Base-by-base conservation (phyloP, 1,284 basidiomycete genomes). In the Malassezia japonica region DNA sequence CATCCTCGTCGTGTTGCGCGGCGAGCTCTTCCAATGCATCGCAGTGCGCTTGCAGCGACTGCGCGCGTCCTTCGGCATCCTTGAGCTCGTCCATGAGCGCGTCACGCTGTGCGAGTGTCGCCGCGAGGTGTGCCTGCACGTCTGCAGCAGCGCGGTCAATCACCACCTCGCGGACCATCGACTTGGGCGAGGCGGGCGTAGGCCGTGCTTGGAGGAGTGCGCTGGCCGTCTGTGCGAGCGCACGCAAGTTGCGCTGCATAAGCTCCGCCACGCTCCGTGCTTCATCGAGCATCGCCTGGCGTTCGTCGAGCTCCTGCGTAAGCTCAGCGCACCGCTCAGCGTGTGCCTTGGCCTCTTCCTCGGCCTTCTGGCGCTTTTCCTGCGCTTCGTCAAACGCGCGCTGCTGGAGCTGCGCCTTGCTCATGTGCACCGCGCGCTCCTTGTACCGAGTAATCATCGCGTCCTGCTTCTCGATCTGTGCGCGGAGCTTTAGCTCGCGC, bases 381-480 rank as follows among this genome's bases (percentile, higher is more conserved):
- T 29, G 40, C 23, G 16, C 13, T 21, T 42, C 40, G 23, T 28
- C 40, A 12, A 29, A 40, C 5, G n/a, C 38, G 38, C 28, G 38
- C 3, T 15, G 15, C 4, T 20, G 6, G 16, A 31, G 10, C 15
- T 28, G 20, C 10, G 4, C 10, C 23, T 42, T 28, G 28, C 27
- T 42, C 25, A 42, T 29, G 10, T 44, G 34, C 13, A 24, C 9
- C 7, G 50, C 43, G 16, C 50, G 50, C 25, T 52, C 44, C 28
- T 52, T 52, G 50, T 53, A 53, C 4, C 50, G 44, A 4, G 45
- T 16, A 15, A 46, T 47, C 23, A 34, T 31, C 3, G 16, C n/a
- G 21, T 53, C 50, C n/a, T 48, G 46, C 29, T 53, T 53, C 23
- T 47, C 46, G 18, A 53, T 16, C 46, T 47, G 31, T 0, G 40